Evolutionary conservation across 176 grass and related monocot genomes (phyloP), one percentile per base, ranked within the genome.

Genomic region (Oryza meridionalis): DNA sequence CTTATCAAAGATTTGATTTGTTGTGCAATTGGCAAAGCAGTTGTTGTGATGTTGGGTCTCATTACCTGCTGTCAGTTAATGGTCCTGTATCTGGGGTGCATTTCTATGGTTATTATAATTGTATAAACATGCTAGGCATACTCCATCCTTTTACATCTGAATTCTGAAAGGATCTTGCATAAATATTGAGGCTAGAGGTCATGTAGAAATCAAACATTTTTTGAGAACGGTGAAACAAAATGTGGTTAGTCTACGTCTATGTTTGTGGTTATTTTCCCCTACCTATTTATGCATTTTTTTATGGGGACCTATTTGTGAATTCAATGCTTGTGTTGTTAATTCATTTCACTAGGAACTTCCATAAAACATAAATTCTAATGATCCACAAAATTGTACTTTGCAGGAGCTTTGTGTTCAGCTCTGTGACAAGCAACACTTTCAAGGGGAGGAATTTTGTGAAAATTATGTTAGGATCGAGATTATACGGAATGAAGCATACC

Each of bases 381-480:
- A 82, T 74, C 27, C 11, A 74, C 3, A 63, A 68, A n/a, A 73
- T 64, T 90, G 33, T 73, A 55, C 26, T 75, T 84, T 84, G 55
- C 72, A 95, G 93, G 93, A 53, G 90, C 93, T 2, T 69, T 95
- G 75, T 95, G 93, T 90, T 90, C 93, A 1, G 90, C 88, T 69
- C 83, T 95, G 73, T 92, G 73, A 92, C 66, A 63, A 66, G 51
- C 75, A 70, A 42, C 27, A 47, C 29, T 62, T 77, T 49, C 24
- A 17, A 33, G 62, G 64, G 37, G 79, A 74, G 59, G 16, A 84
- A 47, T 87, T 87, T 79, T 87, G 62, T 50, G 55, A 76, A 80
- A 29, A 79, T 11, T 21, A 29, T 80, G 81, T 74, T 69, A 76
- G 61, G 61, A 26, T 69, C 73, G 72, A 43, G 61, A 79, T 64